These are phyloP conservation scores for Angomonas ambiguus DNA, from an alignment of 208 protist genomes.

Conservation along the genomic window DNA sequence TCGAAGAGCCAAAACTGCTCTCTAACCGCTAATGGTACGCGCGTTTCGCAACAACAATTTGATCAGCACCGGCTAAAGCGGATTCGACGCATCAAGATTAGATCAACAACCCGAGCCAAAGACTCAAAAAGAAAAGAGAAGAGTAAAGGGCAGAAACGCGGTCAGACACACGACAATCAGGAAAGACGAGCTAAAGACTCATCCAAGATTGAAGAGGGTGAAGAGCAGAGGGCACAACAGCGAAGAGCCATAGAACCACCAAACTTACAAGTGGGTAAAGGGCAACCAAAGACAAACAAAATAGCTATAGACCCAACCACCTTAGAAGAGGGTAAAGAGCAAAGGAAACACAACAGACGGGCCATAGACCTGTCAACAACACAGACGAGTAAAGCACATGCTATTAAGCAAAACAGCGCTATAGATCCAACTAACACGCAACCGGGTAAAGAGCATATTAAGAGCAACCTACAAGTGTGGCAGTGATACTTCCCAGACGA, in stretches of 20 bases:
- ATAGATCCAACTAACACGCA: background rate
- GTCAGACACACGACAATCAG: background rate
- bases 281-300: background rate
- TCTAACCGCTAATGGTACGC: too few species aligned
- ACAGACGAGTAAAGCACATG: background rate
- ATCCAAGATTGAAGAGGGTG: background rate
- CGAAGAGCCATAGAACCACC: background rate
- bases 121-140: background rate
- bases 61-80: too few species aligned
- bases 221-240: background rate
- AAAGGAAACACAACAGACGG: background rate
- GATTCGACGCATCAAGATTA: background rate
- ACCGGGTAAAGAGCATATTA: background rate
- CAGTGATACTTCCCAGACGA: too few species aligned
- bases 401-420: background rate
- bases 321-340: background rate
- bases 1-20: too few species aligned
- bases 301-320: background rate
- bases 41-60: too few species aligned
- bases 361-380: background rate
- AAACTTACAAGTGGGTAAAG: background rate
- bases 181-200: background rate
- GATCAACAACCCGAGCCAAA: background rate
- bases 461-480: background rate
- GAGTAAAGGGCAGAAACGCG: background rate